Percentiles rank a stretch among this genome's conserved stretches.
These are phyloP conservation scores for Excoecaria agallocha DNA, from an alignment of 345 rosid species.

Conservation along the genomic window DNA sequence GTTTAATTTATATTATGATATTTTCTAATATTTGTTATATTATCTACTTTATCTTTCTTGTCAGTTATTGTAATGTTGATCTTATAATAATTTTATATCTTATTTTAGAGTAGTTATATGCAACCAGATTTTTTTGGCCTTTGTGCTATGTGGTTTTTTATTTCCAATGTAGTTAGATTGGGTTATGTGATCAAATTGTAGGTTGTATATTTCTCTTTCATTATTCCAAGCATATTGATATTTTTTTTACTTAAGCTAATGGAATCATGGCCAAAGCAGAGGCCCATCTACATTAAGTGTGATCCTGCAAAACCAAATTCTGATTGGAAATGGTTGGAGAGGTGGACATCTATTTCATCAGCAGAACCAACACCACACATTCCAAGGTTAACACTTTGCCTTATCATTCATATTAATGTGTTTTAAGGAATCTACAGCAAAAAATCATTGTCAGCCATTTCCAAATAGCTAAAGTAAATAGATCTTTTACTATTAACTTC, in stretches of 20 bases:
- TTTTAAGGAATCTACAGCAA: no score
- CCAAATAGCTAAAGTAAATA: no score
- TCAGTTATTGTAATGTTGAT: not conserved
- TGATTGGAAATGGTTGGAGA: conserved; percentile 94
- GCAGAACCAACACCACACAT: conserved; percentile 38
- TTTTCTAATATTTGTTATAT: not conserved
- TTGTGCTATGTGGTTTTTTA: not conserved
- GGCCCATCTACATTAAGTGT: conserved; percentile 69
- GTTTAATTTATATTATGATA: not conserved
- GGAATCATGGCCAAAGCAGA: conserved; percentile 67
- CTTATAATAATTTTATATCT: not conserved
- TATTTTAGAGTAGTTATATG: not conserved
- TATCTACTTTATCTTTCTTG: conserved; percentile 12
- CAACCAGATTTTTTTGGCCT: not conserved
- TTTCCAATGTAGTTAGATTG: not conserved
- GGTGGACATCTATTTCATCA: conserved; percentile 76
- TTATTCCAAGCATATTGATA: conserved; percentile 6
- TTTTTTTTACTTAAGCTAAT: conserved; percentile 52
- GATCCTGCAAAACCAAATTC: conserved; percentile 74
- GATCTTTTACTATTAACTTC: no score
- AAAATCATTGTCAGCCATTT: no score
- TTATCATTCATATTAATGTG: no score
- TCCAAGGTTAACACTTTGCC: no score
- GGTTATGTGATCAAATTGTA: conserved; percentile 4
- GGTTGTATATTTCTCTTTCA: not conserved